A percentile compares a stretch with the other conserved stretches of the same genome.
Evolutionary conservation across 164 flowering plant species (phyloP).

Genomic region (Vitis amurensis): DNA sequence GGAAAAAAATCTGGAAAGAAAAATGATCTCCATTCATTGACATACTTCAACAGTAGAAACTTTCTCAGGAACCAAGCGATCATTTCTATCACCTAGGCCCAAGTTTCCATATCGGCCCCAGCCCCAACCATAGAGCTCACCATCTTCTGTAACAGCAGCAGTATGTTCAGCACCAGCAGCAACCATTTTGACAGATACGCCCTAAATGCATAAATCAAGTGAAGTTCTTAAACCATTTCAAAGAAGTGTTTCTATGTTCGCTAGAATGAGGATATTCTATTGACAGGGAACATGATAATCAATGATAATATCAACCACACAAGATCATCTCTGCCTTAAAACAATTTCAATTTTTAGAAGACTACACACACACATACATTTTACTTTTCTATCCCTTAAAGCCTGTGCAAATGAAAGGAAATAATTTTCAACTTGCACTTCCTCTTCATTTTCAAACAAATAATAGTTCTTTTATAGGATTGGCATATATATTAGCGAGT

Average conservation of each 20-base stretch:
- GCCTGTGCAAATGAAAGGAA: too few relatives aligned
- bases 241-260: not conserved
- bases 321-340: too few relatives aligned
- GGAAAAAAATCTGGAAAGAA: not conserved
- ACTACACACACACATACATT: too few relatives aligned
- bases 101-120: conserved; percentile 99
- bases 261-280: not conserved
- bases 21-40: not conserved
- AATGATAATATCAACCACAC: too few relatives aligned
- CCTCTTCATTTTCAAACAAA: too few relatives aligned
- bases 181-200: conserved; percentile 81
- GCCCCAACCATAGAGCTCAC: conserved; percentile 97
- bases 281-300: too few relatives aligned
- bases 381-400: too few relatives aligned
- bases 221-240: conserved; percentile 11
- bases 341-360: too few relatives aligned
- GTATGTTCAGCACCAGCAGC: conserved; percentile 99
- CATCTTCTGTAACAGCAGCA: conserved; percentile 93
- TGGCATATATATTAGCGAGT: too few relatives aligned
- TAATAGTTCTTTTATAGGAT: too few relatives aligned
- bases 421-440: too few relatives aligned
- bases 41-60: conserved; percentile 68
- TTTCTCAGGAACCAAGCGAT: conserved; percentile 80
- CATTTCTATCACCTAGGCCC: conserved; percentile 95
- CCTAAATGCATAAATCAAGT: conserved; percentile 41